These are phyloP conservation scores for Sporodiniella umbellata DNA, from an alignment of 371 early-diverging fungal genomes.

Conservation along the genomic window DNA sequence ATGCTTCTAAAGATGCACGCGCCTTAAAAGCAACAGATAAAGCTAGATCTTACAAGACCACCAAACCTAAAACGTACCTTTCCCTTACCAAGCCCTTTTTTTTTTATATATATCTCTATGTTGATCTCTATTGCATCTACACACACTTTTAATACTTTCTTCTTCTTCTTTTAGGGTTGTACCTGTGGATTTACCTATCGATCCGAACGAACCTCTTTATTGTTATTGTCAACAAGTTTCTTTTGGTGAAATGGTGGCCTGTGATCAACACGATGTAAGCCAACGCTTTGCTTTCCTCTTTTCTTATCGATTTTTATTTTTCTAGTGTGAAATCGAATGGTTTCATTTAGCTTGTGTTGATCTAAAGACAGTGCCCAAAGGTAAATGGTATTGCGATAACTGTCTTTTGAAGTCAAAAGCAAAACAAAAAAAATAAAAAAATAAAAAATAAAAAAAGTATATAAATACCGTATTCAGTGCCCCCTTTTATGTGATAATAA, in stretches of 20 bases:
- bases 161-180: constrained; percentile 17
- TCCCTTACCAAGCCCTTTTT: too few relatives aligned
- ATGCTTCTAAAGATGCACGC: constrained; percentile 28
- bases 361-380: constrained; percentile 79
- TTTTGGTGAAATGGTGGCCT: constrained; percentile 97
- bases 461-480: too few relatives aligned
- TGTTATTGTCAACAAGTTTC: constrained; percentile 95
- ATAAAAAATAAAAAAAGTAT: too few relatives aligned
- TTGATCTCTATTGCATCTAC: too few relatives aligned
- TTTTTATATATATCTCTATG: too few relatives aligned
- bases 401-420: constrained; percentile 62
- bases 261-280: constrained; percentile 86
- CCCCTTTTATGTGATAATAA: too few relatives aligned
- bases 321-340: constrained; percentile 90
- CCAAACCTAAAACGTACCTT: constrained; percentile 23
- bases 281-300: background rate
- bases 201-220: constrained; percentile 94
- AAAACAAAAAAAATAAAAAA: constrained; percentile 55
- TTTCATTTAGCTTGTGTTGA: constrained; percentile 94
- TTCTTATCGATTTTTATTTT: background rate
- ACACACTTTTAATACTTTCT: background rate
- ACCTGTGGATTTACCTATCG: constrained; percentile 74
- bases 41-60: constrained; percentile 23
- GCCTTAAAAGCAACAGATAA: constrained; percentile 19
- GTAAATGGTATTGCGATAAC: constrained; percentile 91